Conservation (phyloP, 495 filamentous ascomycete species). For the Darksidea phi region DNA sequence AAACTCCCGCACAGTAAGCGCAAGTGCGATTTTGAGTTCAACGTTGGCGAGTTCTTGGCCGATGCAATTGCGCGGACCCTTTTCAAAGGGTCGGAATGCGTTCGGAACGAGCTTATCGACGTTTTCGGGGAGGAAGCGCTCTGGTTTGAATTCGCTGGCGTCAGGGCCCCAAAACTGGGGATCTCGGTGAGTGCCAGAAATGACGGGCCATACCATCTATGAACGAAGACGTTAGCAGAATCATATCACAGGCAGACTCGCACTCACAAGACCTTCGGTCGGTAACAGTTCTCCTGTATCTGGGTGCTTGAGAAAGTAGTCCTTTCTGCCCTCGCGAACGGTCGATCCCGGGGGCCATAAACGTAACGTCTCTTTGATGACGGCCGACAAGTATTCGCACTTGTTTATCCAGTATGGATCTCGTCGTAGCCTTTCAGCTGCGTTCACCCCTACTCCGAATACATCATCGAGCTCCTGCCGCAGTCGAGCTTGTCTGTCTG, state of each 20-base stretch:
- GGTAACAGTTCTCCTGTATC: conserved; percentile 37
- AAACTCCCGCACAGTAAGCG: conserved; percentile 34
- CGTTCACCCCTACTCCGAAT: conserved; percentile 37
- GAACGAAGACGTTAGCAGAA: background rate
- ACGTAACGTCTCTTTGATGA: conserved; percentile 37
- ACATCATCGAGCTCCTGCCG: conserved; percentile 44
- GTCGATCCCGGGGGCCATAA: conserved; percentile 36
- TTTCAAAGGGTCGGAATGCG: conserved; percentile 40
- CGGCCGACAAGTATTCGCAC: conserved; percentile 39
- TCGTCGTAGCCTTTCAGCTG: conserved; percentile 13
- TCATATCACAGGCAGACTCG: background rate
- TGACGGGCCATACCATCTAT: conserved; percentile 32
- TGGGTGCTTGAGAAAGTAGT: conserved; percentile 34
- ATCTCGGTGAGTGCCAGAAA: conserved; percentile 32
- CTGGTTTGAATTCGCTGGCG: conserved; percentile 23
- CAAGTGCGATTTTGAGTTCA: conserved; percentile 41
- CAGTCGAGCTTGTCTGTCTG: conserved; percentile 39
- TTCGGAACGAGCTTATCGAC: conserved; percentile 14
- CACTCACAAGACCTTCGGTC: conserved; percentile 31
- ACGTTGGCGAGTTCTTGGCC: conserved; percentile 43
- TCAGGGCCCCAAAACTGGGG: conserved; percentile 13
- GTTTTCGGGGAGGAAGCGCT: conserved; percentile 29
- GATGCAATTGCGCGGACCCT: conserved; percentile 42
- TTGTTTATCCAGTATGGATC: conserved; percentile 35
- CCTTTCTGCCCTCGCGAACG: conserved; percentile 28